A percentile compares a stretch with the other conserved stretches of the same genome.
These are phyloP conservation scores for Aspergillus nanangensis DNA, from an alignment of 495 filamentous ascomycete genomes.

Conservation along the genomic window DNA sequence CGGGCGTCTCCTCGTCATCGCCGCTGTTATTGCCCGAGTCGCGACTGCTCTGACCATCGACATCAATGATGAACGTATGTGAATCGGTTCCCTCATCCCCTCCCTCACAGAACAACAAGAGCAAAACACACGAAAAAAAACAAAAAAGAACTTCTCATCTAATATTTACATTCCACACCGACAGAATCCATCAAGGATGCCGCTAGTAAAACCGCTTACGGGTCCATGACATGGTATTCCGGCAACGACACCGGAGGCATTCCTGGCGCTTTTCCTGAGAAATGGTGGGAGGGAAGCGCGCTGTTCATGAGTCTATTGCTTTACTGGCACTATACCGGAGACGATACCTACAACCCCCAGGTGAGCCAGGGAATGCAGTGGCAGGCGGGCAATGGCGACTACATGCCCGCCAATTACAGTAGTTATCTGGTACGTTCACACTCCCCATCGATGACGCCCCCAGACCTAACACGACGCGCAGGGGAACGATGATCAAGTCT, in stretches of 20 bases:
- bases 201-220: conserved; percentile 53
- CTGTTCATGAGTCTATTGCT: conserved; percentile 47
- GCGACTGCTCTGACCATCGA: no score
- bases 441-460: background rate
- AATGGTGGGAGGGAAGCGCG: conserved; percentile 80
- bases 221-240: conserved; percentile 66
- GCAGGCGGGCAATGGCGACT: conserved; percentile 46
- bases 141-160: no score
- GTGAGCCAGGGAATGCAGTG: conserved; percentile 44
- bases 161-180: no score
- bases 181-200: conserved; percentile 67
- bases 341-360: conserved; percentile 47
- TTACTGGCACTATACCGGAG: conserved; percentile 55
- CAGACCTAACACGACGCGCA: conserved; percentile 7
- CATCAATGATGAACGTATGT: no score
- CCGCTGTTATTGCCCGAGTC: no score
- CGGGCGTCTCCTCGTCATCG: no score
- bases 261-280: conserved; percentile 52
- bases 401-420: conserved; percentile 42
- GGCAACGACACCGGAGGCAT: conserved; percentile 60
- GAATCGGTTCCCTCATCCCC: no score
- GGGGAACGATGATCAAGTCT: conserved; percentile 56
- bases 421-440: conserved; percentile 26
- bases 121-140: no score
- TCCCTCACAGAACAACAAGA: no score